Evolutionary conservation across 1,284 basidiomycete species (phyloP).

Genomic region (Irpex sp.): DNA sequence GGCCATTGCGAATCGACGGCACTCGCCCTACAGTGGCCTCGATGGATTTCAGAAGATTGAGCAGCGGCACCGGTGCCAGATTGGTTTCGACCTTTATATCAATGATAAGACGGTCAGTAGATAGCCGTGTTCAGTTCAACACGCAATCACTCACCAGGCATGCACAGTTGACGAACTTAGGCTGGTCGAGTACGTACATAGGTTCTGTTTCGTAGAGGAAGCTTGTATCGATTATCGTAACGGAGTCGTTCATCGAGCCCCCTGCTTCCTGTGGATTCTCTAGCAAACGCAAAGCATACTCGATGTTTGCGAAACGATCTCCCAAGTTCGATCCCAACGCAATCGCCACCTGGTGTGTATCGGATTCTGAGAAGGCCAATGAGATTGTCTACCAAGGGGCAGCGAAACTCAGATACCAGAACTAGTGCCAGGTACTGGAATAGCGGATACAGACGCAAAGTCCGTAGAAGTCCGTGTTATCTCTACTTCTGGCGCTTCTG

Average conservation of each 20-base stretch:
- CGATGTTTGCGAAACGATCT: constrained; percentile 84
- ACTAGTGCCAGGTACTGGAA: not conserved
- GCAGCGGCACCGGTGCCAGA: constrained; percentile 58
- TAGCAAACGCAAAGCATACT: constrained; percentile 63
- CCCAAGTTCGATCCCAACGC: constrained; percentile 92
- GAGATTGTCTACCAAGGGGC: not conserved
- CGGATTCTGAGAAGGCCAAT: not conserved
- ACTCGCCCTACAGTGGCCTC: constrained; percentile 81
- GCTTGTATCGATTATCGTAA: constrained; percentile 73
- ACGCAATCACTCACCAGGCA: constrained; percentile 61
- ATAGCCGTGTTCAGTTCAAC: not conserved
- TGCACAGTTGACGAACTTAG: constrained; percentile 87
- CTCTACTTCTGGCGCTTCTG: constrained; percentile 59
- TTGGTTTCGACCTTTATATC: constrained; percentile 69
- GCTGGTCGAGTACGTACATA: constrained; percentile 95
- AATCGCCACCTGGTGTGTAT: constrained; percentile 47
- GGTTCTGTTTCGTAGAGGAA: constrained; percentile 93
- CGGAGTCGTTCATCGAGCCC: constrained; percentile 17
- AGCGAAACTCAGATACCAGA: constrained; percentile 2
- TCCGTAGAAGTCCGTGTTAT: constrained; percentile 39
- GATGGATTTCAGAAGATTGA: constrained; percentile 71
- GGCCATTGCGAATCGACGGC: constrained; percentile 82
- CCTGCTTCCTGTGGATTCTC: constrained; percentile 38
- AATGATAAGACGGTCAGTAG: not conserved
- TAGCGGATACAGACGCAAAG: not conserved